A percentile compares a stretch with the other conserved stretches of the same genome.
phyloP scores from a whole-genome alignment of 2,329 filamentous ascomycete species.

The Ophiostoma himal-ulmi region DNA sequence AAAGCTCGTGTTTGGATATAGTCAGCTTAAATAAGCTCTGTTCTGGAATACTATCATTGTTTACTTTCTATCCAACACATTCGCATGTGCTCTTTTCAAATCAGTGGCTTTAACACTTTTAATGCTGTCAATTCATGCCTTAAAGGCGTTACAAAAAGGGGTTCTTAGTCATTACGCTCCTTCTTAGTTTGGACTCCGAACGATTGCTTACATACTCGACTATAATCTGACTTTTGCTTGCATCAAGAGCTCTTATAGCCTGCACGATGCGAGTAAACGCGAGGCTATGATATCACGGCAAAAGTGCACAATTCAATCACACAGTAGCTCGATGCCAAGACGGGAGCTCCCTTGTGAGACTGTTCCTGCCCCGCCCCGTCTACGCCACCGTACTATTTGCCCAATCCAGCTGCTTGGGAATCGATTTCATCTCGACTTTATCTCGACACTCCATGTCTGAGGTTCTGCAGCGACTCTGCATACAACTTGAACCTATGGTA shows the following conservation, averaged over 20 bases:
- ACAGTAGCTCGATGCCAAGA: neutral
- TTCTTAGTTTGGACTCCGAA: neutral
- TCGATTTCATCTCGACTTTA: neutral
- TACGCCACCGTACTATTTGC: neutral
- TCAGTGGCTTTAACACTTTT: too few species aligned
- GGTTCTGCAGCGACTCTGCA: neutral
- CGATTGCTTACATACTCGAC: neutral
- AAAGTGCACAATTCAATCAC: neutral
- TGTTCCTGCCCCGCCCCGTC: neutral
- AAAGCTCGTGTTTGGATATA: neutral
- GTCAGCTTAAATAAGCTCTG: neutral
- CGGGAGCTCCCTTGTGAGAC: neutral
- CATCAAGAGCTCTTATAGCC: neutral
- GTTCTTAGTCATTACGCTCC: neutral
- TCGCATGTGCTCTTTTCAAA: too few species aligned
- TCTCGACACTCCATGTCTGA: neutral
- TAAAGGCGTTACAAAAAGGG: too few species aligned
- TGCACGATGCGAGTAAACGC: neutral
- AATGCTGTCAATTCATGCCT: too few species aligned
- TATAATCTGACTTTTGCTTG: neutral
- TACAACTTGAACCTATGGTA: neutral
- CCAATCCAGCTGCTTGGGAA: neutral
- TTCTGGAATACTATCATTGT: neutral
- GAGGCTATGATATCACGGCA: neutral
- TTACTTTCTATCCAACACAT: neutral